Base-by-base conservation (phyloP, 345 rosid genomes). In the Acer negundo region DNA sequence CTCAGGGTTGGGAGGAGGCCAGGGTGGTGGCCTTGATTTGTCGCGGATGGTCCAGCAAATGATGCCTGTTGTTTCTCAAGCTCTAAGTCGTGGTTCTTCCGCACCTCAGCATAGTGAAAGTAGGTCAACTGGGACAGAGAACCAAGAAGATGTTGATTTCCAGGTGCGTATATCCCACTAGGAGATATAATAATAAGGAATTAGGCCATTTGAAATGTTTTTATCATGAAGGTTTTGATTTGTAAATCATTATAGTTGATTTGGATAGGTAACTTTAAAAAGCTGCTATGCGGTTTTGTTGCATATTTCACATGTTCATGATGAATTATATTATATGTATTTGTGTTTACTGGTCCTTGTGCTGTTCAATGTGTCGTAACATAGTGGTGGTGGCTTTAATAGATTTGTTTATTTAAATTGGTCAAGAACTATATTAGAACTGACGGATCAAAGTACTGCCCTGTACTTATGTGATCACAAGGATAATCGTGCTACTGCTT, bases 1-100 rank as follows among this genome's bases (percentile, higher is more conserved):
- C 75, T 85, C 90, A 3, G 93, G 97, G 10, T 72, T 82, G 64
- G 91, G 88, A 51, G 83, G 88, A 62, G 90, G 85, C 42, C 89
- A 79, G 70, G 90, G 89, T 3, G 87, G 97, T 1, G 89, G 94
- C 67, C 44, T 91, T 74, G 98, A 92, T 85, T 81, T 92, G 79
- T 91, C 98, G 20, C 88, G 87, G 78, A 91, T 96, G 92, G 84
- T 96, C 53, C 98, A 89, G 74, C 97, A 89, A 81, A 92, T 96
- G 98, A 92, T 96, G 98, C 99, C 97, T 49, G 83, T 91, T 64
- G 97, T 96, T 75, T 91, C 98, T 44, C 97, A 87, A 82, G 97
- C 95, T 70, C 86, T 96, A 44, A 84, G 83, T 44, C 83, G 80
- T 74, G 93, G 90, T 51, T 67, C 88, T 59, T 72, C 90, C 72